Conservation (phyloP, 805 yeast genomes). For the Candida boidinii region DNA sequence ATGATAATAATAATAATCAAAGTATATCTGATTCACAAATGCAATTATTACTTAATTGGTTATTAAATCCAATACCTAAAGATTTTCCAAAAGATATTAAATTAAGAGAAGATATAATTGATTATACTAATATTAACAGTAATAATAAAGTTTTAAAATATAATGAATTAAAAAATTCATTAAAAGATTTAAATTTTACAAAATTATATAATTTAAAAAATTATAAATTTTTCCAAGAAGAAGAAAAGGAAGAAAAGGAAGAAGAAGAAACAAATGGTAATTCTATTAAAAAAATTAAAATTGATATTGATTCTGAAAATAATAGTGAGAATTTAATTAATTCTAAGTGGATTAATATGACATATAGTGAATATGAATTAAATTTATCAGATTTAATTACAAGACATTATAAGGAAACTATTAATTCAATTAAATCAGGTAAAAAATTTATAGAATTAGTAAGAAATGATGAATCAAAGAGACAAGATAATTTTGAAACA, state of each 20-base stretch:
- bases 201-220: conserved; percentile 6
- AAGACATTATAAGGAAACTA: conserved; percentile 22
- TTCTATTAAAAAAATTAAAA: conserved; percentile 2
- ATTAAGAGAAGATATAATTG: no score
- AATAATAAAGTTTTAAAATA: no score
- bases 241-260: conserved; percentile 5
- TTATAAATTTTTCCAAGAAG: conserved; percentile 11
- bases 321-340: conserved; percentile 1
- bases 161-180: conserved; percentile 11
- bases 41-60: conserved; percentile 22
- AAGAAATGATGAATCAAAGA: conserved; percentile 29
- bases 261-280: conserved; percentile 17
- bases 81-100: conserved; percentile 12
- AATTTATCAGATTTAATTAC: conserved; percentile 28
- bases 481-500: conserved; percentile 32
- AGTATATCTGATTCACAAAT: conserved; percentile 5
- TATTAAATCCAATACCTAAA: conserved; percentile 6
- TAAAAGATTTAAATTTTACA: conserved; percentile 11
- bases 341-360: conserved; percentile 1
- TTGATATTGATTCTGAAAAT: conserved; percentile 1
- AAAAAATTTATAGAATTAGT: conserved; percentile 14
- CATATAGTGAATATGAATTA: conserved; percentile 23
- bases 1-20: conserved; percentile 9
- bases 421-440: conserved; percentile 15
- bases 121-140: no score